Base-by-base conservation (phyloP, 1,284 basidiomycete species). In the Flammula alnicola region DNA sequence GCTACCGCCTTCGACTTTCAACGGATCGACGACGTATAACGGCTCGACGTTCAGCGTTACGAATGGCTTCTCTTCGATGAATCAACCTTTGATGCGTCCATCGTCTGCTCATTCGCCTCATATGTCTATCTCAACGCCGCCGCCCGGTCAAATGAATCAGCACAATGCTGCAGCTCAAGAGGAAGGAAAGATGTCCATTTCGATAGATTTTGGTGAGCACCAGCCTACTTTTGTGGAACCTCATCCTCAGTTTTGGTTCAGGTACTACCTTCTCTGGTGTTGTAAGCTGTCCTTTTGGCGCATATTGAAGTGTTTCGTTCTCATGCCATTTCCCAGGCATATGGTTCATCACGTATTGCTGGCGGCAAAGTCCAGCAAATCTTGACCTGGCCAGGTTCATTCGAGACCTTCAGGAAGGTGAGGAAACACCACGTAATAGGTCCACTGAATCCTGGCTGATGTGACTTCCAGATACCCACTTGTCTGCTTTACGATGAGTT, bases 231-330 rank as follows among this genome's bases (percentile, higher is more conserved):
- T n/a, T n/a, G n/a, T n/a, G n/a, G n/a, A n/a, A n/a, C n/a, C n/a
- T n/a, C n/a, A n/a, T n/a, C n/a, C n/a, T n/a, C n/a, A n/a, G n/a
- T n/a, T n/a, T n/a, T n/a, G n/a, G n/a, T n/a, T n/a, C n/a, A 88
- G 86, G 86, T 66, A 91, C 88, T 3, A 91, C 88, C 1, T 91
- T 90, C 68, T 90, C 88, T 32, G 88, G 88, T 53, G 85, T 91
- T 56, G 88, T 89, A 66, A 70, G 86, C 77, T 40, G 3, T 19
- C 20, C 23, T 29, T 4, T 25, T 27, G 14, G 35, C 36, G n/a
- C 4, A 36, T 8, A 27, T 9, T 33, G 5, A 12, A 35, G 14
- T 31, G 29, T 27, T 14, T 22, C 10, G 11, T 30, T 16, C 44
- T 49, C 11, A 45, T 17, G 37, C 57, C 37, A 27, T 50, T 32